phyloP scores from a whole-genome alignment of 805 yeast genomes.

The Pichia sporocuriosa region DNA sequence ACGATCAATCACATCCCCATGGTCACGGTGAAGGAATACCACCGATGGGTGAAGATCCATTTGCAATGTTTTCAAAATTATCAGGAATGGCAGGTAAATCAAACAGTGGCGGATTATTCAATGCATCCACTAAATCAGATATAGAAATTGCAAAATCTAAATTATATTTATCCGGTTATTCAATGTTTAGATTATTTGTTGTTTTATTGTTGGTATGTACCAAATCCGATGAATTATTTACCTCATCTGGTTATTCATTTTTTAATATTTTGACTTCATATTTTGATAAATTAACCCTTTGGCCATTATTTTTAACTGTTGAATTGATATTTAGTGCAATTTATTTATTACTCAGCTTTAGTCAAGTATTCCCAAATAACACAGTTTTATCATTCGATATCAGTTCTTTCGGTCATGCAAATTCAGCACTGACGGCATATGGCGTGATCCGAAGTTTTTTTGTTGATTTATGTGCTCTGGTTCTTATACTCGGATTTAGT shows the following conservation, averaged over 20 bases:
- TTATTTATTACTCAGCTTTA: conserved; percentile 1
- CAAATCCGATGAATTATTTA: no score
- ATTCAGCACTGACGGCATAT: conserved; percentile 5
- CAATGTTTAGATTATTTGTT: background rate
- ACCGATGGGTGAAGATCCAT: background rate
- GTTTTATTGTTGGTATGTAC: background rate
- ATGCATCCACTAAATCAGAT: background rate
- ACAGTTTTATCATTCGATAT: conserved; percentile 11
- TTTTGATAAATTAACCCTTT: no score
- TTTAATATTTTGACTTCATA: no score
- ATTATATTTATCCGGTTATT: conserved; percentile 5
- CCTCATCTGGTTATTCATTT: no score
- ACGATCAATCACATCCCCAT: conserved; percentile 1
- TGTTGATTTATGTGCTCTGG: conserved; percentile 5
- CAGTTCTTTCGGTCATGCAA: conserved; percentile 6
- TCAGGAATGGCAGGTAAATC: background rate
- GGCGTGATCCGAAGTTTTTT: conserved; percentile 6
- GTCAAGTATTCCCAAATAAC: conserved; percentile 6
- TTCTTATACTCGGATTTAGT: background rate
- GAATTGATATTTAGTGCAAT: conserved; percentile 3
- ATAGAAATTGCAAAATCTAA: conserved; percentile 2
- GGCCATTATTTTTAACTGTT: conserved; percentile 4
- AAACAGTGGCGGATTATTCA: background rate
- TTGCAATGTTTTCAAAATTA: conserved; percentile 16
- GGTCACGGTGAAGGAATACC: conserved; percentile 5